Base-by-base conservation (phyloP, 768 basidiomycete species). In the Tephrocybe rancida region DNA sequence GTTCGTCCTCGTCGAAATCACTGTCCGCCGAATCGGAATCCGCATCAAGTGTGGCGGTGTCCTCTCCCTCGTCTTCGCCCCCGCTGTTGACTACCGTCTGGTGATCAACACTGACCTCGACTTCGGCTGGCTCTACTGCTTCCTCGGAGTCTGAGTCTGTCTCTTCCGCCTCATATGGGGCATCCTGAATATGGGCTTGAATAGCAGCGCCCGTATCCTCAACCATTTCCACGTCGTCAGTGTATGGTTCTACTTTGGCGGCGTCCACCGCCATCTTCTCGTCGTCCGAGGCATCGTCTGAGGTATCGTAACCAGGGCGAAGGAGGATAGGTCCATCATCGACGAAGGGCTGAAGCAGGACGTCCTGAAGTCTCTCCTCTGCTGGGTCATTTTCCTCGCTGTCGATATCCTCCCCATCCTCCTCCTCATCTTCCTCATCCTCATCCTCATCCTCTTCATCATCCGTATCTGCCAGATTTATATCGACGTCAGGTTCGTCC, bases 221-320 rank as follows among this genome's bases (percentile, higher is more conserved):
- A 22, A 27, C 30, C 53, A 54, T 54, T 16, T 48, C 46, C 7
- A 44, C n/a, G 22, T 54, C 53, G 16, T 1, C 10, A 9, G 27
- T 10, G 14, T 29, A 3, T n/a, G 18, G 1, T 8, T 10, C 21
- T n/a, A 13, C 16, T 5, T 11, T 25, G 5, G 16, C 52, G 2
- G 7, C 10, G 7, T 22, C 52, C 21, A 47, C 45, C 5, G 3
- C 26, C 38, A 39, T 47, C 6, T 21, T 21, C 9, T 48, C 52
- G 26, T 22, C 22, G 44, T 52, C 50, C 1, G 50, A 52, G 13
- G 27, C 27, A 22, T 53, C 52, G 26, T 53, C 44, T 1, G 29
- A 41, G 39, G 48, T 56, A 16, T 56, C 55, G 19, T 56, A 56
- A 13, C 55, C 55, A 18, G 49, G 49, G 32, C 27, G 27, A n/a